Conservation (phyloP, 106 monocot genomes). For the Allium cepa region DNA sequence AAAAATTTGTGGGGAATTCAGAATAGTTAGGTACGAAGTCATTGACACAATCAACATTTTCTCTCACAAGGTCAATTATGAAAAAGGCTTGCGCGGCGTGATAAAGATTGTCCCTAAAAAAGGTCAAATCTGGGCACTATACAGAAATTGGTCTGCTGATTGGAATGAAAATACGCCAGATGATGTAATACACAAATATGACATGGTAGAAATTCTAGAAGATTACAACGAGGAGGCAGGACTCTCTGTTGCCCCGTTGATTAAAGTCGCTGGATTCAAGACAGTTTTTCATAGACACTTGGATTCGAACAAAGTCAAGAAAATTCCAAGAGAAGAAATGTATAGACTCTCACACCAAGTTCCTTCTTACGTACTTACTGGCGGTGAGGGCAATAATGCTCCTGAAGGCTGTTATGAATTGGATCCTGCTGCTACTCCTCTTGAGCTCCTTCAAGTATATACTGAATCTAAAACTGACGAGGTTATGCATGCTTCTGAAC, state of each 20-base stretch:
- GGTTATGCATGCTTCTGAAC: slow-evolving; percentile 7
- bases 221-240: slow-evolving; percentile 37
- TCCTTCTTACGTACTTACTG: slow-evolving; percentile 34
- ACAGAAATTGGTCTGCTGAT: slow-evolving; percentile 49
- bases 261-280: slow-evolving; percentile 34
- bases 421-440: slow-evolving; percentile 37
- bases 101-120: slow-evolving; percentile 35
- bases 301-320: slow-evolving; percentile 22
- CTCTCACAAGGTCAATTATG: slow-evolving; percentile 49
- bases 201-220: slow-evolving; percentile 60
- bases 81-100: slow-evolving; percentile 37
- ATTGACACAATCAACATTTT: slow-evolving; percentile 38
- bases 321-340: slow-evolving; percentile 39
- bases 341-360: slow-evolving; percentile 47
- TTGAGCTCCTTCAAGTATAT: slow-evolving; percentile 36
- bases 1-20: slow-evolving; percentile 55
- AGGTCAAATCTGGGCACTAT: slow-evolving; percentile 59
- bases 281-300: slow-evolving; percentile 28
- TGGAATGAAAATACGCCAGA: slow-evolving; percentile 52
- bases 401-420: slow-evolving; percentile 35
- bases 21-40: slow-evolving; percentile 39
- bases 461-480: slow-evolving; percentile 24
- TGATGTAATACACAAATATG: slow-evolving; percentile 52
- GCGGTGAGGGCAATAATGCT: slow-evolving; percentile 29
- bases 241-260: slow-evolving; percentile 18